Conservation (phyloP, 345 rosid species). For the Eutrema heterophyllum region DNA sequence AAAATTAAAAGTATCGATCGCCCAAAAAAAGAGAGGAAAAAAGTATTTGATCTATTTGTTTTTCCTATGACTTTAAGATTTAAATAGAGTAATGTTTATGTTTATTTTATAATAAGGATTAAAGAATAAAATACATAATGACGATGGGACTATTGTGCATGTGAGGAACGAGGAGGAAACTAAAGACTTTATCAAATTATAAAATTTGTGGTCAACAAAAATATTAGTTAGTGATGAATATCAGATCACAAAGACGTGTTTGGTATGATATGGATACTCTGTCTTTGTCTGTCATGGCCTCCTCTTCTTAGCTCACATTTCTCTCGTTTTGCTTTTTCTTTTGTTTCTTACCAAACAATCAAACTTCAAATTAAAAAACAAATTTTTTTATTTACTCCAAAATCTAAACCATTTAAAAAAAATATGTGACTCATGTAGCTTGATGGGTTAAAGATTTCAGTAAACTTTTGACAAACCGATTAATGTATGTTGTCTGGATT, state of each 20-base stretch:
- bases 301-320: slow-evolving; percentile 6
- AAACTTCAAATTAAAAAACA: neutral
- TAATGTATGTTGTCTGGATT: too few species aligned
- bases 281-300: slow-evolving; percentile 2
- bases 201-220: slow-evolving; percentile 14
- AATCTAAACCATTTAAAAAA: neutral
- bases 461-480: neutral
- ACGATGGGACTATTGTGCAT: neutral
- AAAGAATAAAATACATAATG: neutral
- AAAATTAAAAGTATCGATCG: neutral
- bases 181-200: neutral
- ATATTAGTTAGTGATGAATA: neutral
- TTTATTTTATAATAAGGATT: neutral
- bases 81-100: neutral
- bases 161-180: slow-evolving; percentile 15
- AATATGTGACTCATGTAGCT: neutral
- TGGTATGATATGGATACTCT: slow-evolving; percentile 20
- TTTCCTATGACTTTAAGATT: neutral
- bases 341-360: neutral
- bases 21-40: neutral
- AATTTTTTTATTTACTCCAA: neutral
- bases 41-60: neutral
- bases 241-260: slow-evolving; percentile 26
- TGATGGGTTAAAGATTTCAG: neutral
- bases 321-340: slow-evolving; percentile 13